phyloP scores from a whole-genome alignment of 2,329 filamentous ascomycete genomes.

The Dothistroma septosporum region DNA sequence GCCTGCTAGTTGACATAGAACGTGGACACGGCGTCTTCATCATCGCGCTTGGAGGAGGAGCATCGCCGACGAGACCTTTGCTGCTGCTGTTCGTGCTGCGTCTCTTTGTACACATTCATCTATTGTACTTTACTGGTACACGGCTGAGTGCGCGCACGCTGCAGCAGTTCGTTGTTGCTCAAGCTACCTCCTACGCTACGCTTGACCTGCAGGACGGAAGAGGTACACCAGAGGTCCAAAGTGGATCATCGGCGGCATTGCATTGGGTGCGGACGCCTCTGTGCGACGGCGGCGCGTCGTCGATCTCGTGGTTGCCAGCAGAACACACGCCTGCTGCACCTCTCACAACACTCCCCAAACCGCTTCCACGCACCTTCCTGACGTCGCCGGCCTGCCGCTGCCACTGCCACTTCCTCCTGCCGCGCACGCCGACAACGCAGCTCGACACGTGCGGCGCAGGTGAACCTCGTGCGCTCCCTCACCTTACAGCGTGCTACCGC shows the following conservation, averaged over 20 bases:
- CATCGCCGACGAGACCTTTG: background rate
- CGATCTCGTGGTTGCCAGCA: conserved; percentile 1
- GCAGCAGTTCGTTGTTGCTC: background rate
- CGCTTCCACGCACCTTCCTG: background rate
- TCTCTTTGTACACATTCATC: background rate
- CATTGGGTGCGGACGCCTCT: background rate
- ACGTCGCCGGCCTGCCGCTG: background rate
- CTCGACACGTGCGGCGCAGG: background rate
- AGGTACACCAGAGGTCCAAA: background rate
- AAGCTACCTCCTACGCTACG: background rate
- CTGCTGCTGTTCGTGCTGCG: background rate
- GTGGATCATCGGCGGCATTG: background rate
- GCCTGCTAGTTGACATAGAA: background rate
- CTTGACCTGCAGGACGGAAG: background rate
- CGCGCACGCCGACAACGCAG: background rate
- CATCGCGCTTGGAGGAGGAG: background rate
- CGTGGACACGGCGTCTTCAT: background rate
- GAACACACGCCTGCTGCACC: background rate
- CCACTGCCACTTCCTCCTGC: background rate
- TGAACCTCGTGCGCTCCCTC: background rate
- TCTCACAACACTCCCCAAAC: background rate
- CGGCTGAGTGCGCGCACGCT: background rate
- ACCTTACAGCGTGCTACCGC: background rate
- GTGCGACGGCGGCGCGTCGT: background rate
- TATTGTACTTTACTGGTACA: background rate